Base-by-base conservation (phyloP, 352 stramenopile species). In the Phytopythium mirpurense region DNA sequence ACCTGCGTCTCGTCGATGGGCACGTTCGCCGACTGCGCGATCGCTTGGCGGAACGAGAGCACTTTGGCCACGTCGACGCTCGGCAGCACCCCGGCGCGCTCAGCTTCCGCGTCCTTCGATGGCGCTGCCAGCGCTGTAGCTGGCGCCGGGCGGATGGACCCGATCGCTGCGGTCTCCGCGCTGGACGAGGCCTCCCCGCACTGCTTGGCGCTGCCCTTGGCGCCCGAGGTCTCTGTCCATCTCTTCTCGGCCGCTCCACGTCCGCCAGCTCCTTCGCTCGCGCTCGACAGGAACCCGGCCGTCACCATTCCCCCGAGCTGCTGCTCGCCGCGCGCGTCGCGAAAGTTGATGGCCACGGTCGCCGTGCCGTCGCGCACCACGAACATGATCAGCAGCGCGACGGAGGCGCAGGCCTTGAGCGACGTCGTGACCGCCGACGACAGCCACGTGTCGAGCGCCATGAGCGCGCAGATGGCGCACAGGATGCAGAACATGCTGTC, bases 11-110 rank as follows among this genome's bases (percentile, higher is more conserved):
- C 54, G 8, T 76, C 67, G 5, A 74, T 56, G 18, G 64, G 44
- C 8, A 80, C 54, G 5, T 24, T 23, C 18, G 71, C 71, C 40
- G 71, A 65, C 34, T 80, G 66, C 1, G 71, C 68, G 46, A 85
- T 82, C 19, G 68, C 68, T 23, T 70, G 50, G 15, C 74, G 72
- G 46, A 88, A 86, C 16, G 62, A 73, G 24, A 75, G 58, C 46
- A 81, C 70, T 3, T 74, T 63, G 11, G 65, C 67, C 42, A 73
- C 60, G 54, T 72, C 63, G 15, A 62, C 52, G 3, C 36, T 50
- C 12, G 69, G 68, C n/a, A 65, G 26, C 66, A 31, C 24, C 44
- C 56, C 12, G 29, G 51, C 43, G 59, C 41, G 29, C 54, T 59
- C 8, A 21, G 46, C 12, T 68, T 58, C 26, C 56, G 49, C 8